Evolutionary conservation across 2,329 filamentous ascomycete genomes (phyloP), one percentile per base, ranked within the genome.

Genomic region (Sphaerulina vaccinii): DNA sequence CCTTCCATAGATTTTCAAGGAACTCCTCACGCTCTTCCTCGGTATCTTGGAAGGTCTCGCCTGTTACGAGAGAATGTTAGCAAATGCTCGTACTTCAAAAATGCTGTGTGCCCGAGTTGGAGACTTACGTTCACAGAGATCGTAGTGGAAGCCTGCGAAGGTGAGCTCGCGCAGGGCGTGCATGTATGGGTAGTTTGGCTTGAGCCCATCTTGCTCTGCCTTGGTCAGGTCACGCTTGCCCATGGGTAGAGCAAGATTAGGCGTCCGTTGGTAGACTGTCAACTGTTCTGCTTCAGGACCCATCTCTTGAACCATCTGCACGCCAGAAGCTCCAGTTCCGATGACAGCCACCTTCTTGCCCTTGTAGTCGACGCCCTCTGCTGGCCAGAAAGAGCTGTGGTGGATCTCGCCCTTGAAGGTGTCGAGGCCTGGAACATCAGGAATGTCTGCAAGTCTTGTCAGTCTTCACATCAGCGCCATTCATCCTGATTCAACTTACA

Each of bases 171-270:
- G 77, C 27, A 71, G 66, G 22, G 69, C 69, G 63, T 82, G 86
- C 2, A 86, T 70, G 11, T 68, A 64, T 3, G 71, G 67, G 29
- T 75, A 75, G 23, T 70, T 55, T 37, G 60, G 59, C 58, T 75
- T 74, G 13, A 68, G 63, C 1, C 62, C 61, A 19, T 79, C 69
- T 60, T 85, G 79, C 54, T 82, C 77, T 51, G 77, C 72, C 9
- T 65, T 68, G 0, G 73, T 76, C 22, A 84, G 69, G 1, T 69
- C 35, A 2, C 71, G 68, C 51, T 78, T 75, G 2, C 76, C 73
- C 81, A 87, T 85, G 0, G 83, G 83, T 0, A 87, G 60, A 0
- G 81, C 81, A 5, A 85, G 70, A 52, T 87, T 87, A 0, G 85
- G 84, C 1, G 83, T 87, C 3, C 85, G 77, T 60, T 87, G 83